Base-by-base conservation (phyloP, 768 basidiomycete species). In the Tubosaeta sp. region DNA sequence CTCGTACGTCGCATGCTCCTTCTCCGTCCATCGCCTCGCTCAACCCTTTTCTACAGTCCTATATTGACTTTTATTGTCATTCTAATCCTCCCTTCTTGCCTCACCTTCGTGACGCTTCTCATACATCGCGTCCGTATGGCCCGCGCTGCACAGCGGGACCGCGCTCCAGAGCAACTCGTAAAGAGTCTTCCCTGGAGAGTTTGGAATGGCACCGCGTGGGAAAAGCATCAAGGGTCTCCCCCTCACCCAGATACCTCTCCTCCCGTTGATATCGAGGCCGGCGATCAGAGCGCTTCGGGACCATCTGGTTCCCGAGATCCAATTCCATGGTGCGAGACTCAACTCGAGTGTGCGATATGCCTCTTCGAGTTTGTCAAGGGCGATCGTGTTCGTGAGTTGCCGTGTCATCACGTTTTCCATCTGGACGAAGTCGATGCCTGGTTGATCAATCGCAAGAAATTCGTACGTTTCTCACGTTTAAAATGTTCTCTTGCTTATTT, bases 341-440 rank as follows among this genome's bases (percentile, higher is more conserved):
- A 94, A 62, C 65, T 79, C 48, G 92, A 98, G 67, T 98, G 95
- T 63, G 90, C 93, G 32, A 97, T 98, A 50, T 98, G 95, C 66
- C 77, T 98, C 51, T 88, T 80, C 53, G 82, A 86, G 56, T 98
- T 97, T 60, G 82, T 74, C 37, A 84, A 84, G 63, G 94, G 94
- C 3, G 95, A 98, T 65, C 81, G 83, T 60, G 91, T 97, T 39
- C 82, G 95, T 59, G 90, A 95, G 47, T 66, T 97, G 37, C 95
- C 95, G 1, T 98, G 95, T 63, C 87, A 89, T 43, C 95, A 98
- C 66, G 84, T 98, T 49, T 98, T 97, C 72, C 95, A 98, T 70
- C 79, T 91, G 42, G 79, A 85, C 33, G 95, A 97, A 67, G 82
- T 97, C 35, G 92, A 94, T 66, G 80, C 86, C 57, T 98, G 95